Base-by-base conservation (phyloP, 768 basidiomycete species). In the Rhodotorula sphaerocarpa region DNA sequence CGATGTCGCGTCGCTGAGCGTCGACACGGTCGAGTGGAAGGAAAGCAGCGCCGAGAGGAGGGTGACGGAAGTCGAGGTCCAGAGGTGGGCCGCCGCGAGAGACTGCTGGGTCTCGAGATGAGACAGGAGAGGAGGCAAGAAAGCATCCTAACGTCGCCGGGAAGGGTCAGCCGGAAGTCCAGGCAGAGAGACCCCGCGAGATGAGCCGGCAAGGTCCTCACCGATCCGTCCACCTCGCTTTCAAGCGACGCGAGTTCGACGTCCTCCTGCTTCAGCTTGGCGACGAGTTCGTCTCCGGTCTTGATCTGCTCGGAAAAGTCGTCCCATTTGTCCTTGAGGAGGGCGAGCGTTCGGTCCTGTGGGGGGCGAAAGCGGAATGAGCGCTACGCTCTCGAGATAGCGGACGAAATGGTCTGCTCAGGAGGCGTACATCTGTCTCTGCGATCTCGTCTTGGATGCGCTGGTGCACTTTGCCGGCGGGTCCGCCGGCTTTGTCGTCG, bases 261-360 rank as follows among this genome's bases (percentile, higher is more conserved):
- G 14, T 61, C 55, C 41, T 65, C 64, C 5, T 42, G 18, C n/a
- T 60, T 28, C 28, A 65, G 50, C 41, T 50, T 7, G 1, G 0
- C 0, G 23, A 57, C 5, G 18, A 65, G n/a, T 6, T 41, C 20
- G 23, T 61, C 42, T 18, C 59, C 64, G 20, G 31, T 0, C 9
- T 48, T 36, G 21, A 57, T 43, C 55, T 65, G 64, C 1, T 31
- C 25, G 0, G 27, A 3, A 18, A 65, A 61, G 25, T 55, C 55
- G 36, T 39, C 30, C 64, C 64, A 65, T 5, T 57, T 28, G 45
- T 43, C 50, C 23, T 50, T 50, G 30, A 65, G 7, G 16, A 65
- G 41, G 2, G 42, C 7, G 25, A 57, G 59, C 12, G 64, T 65
- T 20, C 33, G 23, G 45, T 65, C 59, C 64, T 65, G 63, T n/a